phyloP scores from a whole-genome alignment of 176 grass and related monocot genomes.

The Puya raimondii region DNA sequence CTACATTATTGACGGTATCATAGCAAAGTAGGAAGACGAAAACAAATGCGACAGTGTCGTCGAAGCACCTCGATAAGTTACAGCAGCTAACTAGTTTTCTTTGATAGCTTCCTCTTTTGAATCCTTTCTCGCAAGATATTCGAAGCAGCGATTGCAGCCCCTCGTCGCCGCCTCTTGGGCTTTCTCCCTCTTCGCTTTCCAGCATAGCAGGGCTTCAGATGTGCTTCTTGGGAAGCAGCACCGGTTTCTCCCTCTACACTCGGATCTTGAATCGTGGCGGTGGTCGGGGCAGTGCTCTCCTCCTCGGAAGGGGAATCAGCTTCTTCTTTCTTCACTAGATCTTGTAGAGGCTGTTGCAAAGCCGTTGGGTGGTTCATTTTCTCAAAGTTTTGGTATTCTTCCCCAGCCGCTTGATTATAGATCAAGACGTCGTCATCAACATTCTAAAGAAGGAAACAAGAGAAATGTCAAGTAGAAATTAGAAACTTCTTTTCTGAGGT shows the following conservation, averaged over 20 bases:
- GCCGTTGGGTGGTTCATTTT: constrained; percentile 36
- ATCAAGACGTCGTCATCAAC: constrained; percentile 67
- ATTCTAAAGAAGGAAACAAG: constrained; percentile 36
- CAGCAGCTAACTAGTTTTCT: background rate
- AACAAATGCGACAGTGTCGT: background rate
- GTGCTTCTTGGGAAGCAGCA: constrained; percentile 27
- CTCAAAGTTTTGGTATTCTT: constrained; percentile 67
- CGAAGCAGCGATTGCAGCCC: background rate
- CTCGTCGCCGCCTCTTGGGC: constrained; percentile 30
- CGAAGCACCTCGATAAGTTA: background rate
- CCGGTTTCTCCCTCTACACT: constrained; percentile 20
- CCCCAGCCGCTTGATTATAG: constrained; percentile 68
- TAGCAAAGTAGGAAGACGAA: no score
- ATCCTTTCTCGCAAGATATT: background rate
- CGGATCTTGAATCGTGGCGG: constrained; percentile 19
- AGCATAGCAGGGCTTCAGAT: constrained; percentile 46
- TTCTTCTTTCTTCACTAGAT: constrained; percentile 49
- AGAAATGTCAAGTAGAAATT: constrained; percentile 3
- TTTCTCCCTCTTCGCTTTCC: constrained; percentile 55
- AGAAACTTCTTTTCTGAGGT: background rate
- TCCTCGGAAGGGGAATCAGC: constrained; percentile 36
- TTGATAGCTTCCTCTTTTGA: background rate
- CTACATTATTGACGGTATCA: no score
- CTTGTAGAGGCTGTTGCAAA: constrained; percentile 24
- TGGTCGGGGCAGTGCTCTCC: constrained; percentile 36